A percentile compares a stretch with the other conserved stretches of the same genome.
phyloP scores from a whole-genome alignment of 805 yeast genomes.

The Yarrowia keelungensis region DNA sequence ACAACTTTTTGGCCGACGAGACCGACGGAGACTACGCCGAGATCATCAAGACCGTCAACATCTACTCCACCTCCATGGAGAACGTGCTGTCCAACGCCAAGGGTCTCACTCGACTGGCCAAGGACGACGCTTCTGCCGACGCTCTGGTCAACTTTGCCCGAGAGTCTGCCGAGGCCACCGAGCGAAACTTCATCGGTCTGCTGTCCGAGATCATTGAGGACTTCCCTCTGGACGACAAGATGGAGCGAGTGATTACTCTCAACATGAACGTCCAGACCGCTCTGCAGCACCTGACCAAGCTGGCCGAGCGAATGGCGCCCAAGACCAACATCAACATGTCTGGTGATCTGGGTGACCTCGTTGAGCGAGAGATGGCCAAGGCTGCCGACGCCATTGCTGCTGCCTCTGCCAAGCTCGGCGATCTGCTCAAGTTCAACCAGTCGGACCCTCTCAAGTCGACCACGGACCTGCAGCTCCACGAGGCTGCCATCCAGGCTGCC shows the following conservation, averaged over 20 bases:
- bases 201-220: slow-evolving; percentile 58
- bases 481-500: slow-evolving; percentile 78
- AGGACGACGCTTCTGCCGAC: slow-evolving; percentile 61
- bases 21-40: slow-evolving; percentile 65
- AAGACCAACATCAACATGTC: slow-evolving; percentile 46
- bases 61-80: slow-evolving; percentile 64
- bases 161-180: slow-evolving; percentile 65
- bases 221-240: slow-evolving; percentile 64
- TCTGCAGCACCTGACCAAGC: slow-evolving; percentile 63
- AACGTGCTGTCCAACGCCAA: slow-evolving; percentile 72
- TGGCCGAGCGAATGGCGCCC: slow-evolving; percentile 66
- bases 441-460: slow-evolving; percentile 61
- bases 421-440: slow-evolving; percentile 56
- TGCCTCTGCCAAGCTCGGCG: slow-evolving; percentile 67
- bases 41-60: slow-evolving; percentile 67
- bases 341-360: slow-evolving; percentile 69
- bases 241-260: slow-evolving; percentile 77
- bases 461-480: slow-evolving; percentile 71
- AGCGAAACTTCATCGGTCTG: slow-evolving; percentile 66
- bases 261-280: slow-evolving; percentile 76
- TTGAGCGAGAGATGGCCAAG: slow-evolving; percentile 72
- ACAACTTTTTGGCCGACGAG: slow-evolving; percentile 78
- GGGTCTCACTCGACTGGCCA: slow-evolving; percentile 66
- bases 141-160: slow-evolving; percentile 58
- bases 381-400: slow-evolving; percentile 73